A percentile compares a stretch with the other conserved stretches of the same genome.
These are phyloP conservation scores for Tolypocladium tropicale DNA, from an alignment of 2,329 filamentous ascomycete genomes.

Conservation along the genomic window DNA sequence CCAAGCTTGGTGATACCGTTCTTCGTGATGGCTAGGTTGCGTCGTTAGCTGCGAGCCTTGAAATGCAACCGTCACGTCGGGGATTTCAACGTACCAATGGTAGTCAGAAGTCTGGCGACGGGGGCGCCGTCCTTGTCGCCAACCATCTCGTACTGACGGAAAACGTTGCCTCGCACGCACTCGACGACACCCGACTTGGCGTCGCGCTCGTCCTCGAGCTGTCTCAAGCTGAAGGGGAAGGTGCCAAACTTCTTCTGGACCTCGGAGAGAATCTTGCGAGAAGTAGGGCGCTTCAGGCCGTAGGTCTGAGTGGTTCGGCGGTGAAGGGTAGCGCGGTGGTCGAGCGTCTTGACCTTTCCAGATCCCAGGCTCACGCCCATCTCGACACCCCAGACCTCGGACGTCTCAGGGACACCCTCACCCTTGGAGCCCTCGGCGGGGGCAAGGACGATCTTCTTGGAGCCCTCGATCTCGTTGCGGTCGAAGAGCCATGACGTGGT, in stretches of 20 bases:
- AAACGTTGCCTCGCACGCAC: constrained; percentile 84
- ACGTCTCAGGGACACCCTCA: constrained; percentile 77
- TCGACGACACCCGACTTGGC: constrained; percentile 95
- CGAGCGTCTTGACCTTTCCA: constrained; percentile 89
- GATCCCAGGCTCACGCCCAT: constrained; percentile 82
- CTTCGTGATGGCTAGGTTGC: constrained; percentile 75
- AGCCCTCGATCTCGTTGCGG: constrained; percentile 91
- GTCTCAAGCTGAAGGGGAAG: constrained; percentile 95
- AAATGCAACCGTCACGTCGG: no score
- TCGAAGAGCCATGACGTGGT: constrained; percentile 96
- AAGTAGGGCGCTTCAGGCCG: constrained; percentile 86
- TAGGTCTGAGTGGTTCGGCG: constrained; percentile 88
- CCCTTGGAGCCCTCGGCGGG: constrained; percentile 82
- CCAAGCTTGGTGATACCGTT: constrained; percentile 86
- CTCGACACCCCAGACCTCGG: constrained; percentile 97
- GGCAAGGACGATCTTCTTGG: constrained; percentile 95
- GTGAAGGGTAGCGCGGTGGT: constrained; percentile 83
- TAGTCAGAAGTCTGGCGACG: constrained; percentile 81
- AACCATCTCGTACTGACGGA: constrained; percentile 92
- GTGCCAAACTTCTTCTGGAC: constrained; percentile 94
- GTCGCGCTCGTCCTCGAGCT: constrained; percentile 91
- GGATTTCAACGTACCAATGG: constrained; percentile 61
- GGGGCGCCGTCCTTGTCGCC: constrained; percentile 83
- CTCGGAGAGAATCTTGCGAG: constrained; percentile 84
- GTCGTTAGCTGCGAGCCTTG: neutral